Percentiles rank a stretch among this genome's conserved stretches.
phyloP scores from a whole-genome alignment of 257 asterid genomes.

The Avicennia marina region DNA sequence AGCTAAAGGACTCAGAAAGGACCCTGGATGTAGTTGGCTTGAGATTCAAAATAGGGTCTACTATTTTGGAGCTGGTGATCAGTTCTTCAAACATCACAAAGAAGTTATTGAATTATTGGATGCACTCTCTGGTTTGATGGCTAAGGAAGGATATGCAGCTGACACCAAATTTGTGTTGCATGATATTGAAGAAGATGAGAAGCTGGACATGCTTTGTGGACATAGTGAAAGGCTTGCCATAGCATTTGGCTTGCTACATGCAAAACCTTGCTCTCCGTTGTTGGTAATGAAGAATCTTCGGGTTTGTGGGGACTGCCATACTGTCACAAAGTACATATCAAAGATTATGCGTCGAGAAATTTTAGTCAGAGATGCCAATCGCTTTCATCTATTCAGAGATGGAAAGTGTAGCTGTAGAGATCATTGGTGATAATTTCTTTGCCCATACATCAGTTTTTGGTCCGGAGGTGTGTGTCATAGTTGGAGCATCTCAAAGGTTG shows the following conservation, averaged over 20 bases:
- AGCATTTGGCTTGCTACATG: conserved; percentile 51
- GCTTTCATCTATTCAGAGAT: conserved; percentile 56
- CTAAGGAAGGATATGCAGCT: conserved; percentile 57
- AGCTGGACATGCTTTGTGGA: conserved; percentile 43
- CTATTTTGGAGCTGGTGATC: conserved; percentile 46
- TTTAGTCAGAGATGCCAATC: conserved; percentile 55
- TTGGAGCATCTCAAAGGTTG: no score
- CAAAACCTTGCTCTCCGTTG: conserved; percentile 49
- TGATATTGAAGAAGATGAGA: conserved; percentile 54
- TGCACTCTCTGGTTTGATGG: conserved; percentile 40
- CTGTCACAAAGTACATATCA: conserved; percentile 49
- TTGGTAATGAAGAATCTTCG: conserved; percentile 60
- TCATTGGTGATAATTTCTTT: conserved; percentile 47
- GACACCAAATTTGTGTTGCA: conserved; percentile 45
- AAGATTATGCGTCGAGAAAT: conserved; percentile 49
- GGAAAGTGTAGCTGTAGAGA: conserved; percentile 62
- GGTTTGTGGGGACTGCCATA: conserved; percentile 70
- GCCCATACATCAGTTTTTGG: no score
- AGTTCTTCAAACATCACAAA: conserved; percentile 32
- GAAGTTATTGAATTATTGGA: conserved; percentile 39
- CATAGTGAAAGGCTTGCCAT: conserved; percentile 66
- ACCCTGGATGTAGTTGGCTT: conserved; percentile 77
- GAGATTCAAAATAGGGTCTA: conserved; percentile 46
- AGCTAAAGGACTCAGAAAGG: conserved; percentile 55
- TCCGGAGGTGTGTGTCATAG: no score